These are phyloP conservation scores for Ananas comosus DNA, from an alignment of 176 grass and related monocot species.

Conservation along the genomic window DNA sequence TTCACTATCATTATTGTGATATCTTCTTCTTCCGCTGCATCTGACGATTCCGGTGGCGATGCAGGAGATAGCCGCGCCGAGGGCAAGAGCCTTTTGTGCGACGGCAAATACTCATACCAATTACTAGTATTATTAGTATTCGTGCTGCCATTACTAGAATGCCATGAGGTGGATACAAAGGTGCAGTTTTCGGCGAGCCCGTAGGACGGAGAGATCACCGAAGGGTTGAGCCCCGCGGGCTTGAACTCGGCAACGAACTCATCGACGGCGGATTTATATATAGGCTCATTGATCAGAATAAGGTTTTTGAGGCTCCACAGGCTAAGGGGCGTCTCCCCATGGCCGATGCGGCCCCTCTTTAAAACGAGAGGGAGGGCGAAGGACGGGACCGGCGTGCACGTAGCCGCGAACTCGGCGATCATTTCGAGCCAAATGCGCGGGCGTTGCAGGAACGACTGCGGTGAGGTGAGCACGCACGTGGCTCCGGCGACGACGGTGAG, in stretches of 20 bases:
- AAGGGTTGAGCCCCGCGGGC: constrained; percentile 10
- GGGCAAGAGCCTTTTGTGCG: constrained; percentile 38
- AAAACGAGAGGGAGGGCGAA: constrained; percentile 46
- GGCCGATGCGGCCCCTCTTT: constrained; percentile 7
- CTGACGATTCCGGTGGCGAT: neutral
- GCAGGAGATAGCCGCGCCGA: constrained; percentile 29
- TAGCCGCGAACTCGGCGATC: constrained; percentile 40
- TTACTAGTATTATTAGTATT: neutral
- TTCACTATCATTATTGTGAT: constrained; percentile 40
- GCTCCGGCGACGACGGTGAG: constrained; percentile 46
- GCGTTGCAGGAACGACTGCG: constrained; percentile 22
- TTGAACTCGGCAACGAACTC: constrained; percentile 39
- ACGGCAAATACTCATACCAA: neutral
- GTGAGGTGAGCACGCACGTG: constrained; percentile 35
- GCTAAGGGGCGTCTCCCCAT: constrained; percentile 5
- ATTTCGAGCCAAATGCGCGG: constrained; percentile 53
- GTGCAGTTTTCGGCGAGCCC: constrained; percentile 59
- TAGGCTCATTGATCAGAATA: constrained; percentile 49
- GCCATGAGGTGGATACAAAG: constrained; percentile 59
- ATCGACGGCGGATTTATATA: constrained; percentile 28
- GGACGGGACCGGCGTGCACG: constrained; percentile 48
- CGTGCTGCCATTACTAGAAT: no score
- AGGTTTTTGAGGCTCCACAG: constrained; percentile 50
- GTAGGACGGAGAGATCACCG: constrained; percentile 41
- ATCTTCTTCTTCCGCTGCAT: constrained; percentile 1